Base-by-base conservation (phyloP, 2,329 filamentous ascomycete species). In the Sporothrix variecibatus region DNA sequence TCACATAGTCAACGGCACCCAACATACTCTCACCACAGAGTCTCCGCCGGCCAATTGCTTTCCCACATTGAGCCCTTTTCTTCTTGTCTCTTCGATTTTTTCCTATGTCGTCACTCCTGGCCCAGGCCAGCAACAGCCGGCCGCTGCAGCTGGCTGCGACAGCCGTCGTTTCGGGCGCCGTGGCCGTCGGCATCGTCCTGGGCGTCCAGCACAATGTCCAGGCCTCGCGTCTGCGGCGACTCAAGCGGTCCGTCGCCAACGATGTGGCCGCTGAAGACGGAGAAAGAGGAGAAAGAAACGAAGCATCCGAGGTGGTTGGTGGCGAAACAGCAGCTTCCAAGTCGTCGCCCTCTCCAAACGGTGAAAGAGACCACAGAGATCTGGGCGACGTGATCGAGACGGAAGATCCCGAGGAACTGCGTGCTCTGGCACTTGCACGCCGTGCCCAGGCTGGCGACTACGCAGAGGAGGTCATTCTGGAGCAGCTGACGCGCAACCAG, bases 401-500 rank as follows among this genome's bases (percentile, higher is more conserved):
- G 73, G 86, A 88, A 49, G 89, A 90, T 78, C 88, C 88, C 77
- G 90, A 92, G 80, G 90, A 92, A 80, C 82, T 86, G 28, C 86
- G 89, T 38, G 90, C 89, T 78, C 84, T 87, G 74, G 85, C 84
- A 2, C 84, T 92, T 17, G 90, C 90, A 1, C 84, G 84, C 46
- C 86, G 89, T 23, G 90, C 90, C 0, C 89, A 90, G 76, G 85
- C 84, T 12, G 90, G 90, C 71, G 88, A 91, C 80, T 92, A 90
- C 78, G 89, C 91, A 78, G 88, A 91, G 78, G 95, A 96, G 79
- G 88, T 99, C 60, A 95, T 98, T 74, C 88, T 97, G 65, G 96
- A 99, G 84, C 96, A 99, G 82, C 88, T 99, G 15, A 95, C 95
- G 1, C 91, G 96, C 69, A 98, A 98, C 81, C 90, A 93, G 72